Evolutionary conservation across 352 stramenopile species (phyloP).

Genomic region (Phytopythium boreale): DNA sequence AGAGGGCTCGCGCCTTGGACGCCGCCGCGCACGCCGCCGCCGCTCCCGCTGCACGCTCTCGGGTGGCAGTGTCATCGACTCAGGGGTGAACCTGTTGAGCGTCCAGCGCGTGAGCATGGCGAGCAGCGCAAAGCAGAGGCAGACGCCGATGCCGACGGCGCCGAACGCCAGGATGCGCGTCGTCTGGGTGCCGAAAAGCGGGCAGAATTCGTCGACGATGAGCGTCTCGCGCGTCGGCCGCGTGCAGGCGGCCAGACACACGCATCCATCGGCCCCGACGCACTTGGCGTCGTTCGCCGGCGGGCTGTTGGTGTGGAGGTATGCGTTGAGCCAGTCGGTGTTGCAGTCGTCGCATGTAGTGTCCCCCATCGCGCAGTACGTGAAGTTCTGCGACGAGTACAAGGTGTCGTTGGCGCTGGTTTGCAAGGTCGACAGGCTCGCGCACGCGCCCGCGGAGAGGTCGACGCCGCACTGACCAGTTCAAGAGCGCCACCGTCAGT

Average conservation of each 20-base stretch:
- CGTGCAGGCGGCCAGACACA: conserved; percentile 40
- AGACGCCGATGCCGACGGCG: conserved; percentile 11
- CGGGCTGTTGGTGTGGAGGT: conserved; percentile 3
- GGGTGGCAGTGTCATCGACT: conserved; percentile 1
- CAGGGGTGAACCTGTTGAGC: conserved; percentile 3
- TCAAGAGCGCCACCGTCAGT: neutral
- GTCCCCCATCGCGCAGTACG: conserved; percentile 37
- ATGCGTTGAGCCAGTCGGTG: conserved; percentile 20
- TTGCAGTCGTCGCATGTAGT: conserved; percentile 21
- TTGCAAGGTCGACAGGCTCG: conserved; percentile 1
- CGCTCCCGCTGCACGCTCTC: neutral
- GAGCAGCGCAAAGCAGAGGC: conserved; percentile 5
- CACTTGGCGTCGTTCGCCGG: conserved; percentile 13
- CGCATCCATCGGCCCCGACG: conserved; percentile 31
- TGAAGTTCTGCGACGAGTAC: conserved; percentile 27
- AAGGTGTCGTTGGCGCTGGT: conserved; percentile 6
- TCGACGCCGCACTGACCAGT: conserved; percentile 27
- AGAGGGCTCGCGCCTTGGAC: conserved; percentile 3
- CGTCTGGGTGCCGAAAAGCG: conserved; percentile 9
- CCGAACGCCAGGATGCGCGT: conserved; percentile 26
- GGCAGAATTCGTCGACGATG: conserved; percentile 27
- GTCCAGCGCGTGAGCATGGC: conserved; percentile 1
- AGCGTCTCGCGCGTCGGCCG: conserved; percentile 16
- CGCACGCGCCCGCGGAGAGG: conserved; percentile 23
- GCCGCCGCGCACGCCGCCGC: neutral